Conservation (phyloP, 306 rosid species). For the Fragaria vesca region DNA sequence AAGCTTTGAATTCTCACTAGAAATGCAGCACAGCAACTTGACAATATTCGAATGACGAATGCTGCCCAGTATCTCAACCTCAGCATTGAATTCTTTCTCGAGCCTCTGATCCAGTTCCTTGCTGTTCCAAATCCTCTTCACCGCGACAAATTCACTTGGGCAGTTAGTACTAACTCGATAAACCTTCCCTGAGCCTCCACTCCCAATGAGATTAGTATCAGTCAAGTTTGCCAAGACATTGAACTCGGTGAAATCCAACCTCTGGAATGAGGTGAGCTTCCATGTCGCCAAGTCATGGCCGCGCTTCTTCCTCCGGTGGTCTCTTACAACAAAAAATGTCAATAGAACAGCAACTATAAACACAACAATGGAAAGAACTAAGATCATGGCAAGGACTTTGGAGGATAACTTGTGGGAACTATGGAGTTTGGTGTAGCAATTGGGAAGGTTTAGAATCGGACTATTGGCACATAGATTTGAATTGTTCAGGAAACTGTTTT, state of each 20-base stretch:
- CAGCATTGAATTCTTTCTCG: conserved; percentile 70
- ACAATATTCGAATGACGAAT: conserved; percentile 86
- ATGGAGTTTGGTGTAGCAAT: conserved; percentile 35
- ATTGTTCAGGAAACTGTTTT: conserved; percentile 64
- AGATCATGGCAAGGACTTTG: conserved; percentile 39
- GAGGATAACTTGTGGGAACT: conserved; percentile 39
- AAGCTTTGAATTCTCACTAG: conserved; percentile 64
- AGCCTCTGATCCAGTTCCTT: conserved; percentile 41
- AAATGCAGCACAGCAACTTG: conserved; percentile 73
- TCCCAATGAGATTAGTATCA: conserved; percentile 72
- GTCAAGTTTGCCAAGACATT: conserved; percentile 51
- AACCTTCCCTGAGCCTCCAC: conserved; percentile 88
- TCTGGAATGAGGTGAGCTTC: conserved; percentile 85
- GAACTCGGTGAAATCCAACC: conserved; percentile 50
- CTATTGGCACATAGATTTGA: conserved; percentile 52
- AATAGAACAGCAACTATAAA: conserved; percentile 31
- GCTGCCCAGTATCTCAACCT: conserved; percentile 62
- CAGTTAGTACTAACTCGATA: conserved; percentile 51
- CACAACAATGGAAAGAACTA: conserved; percentile 24
- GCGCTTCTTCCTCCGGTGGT: conserved; percentile 31
- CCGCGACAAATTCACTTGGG: conserved; percentile 59
- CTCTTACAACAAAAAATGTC: conserved; percentile 30
- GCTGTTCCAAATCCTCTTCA: conserved; percentile 62
- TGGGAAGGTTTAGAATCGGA: conserved; percentile 37
- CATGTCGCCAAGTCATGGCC: conserved; percentile 45